Percentiles rank a stretch among this genome's conserved stretches.
phyloP scores from a whole-genome alignment of 2,329 filamentous ascomycete species.

The Fusarium devonianum region DNA sequence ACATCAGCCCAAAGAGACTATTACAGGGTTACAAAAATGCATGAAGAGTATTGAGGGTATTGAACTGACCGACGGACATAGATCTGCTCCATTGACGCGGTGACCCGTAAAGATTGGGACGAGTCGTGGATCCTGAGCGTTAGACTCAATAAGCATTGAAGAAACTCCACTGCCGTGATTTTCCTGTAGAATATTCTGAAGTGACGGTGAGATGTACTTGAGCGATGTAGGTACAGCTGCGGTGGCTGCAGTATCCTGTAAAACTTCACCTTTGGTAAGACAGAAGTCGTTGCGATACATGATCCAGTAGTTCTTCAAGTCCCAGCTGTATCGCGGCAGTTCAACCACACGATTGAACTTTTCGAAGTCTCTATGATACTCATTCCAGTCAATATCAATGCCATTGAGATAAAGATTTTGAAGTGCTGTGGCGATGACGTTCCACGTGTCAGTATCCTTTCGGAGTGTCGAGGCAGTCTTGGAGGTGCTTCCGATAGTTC shows the following conservation, averaged over 20 bases:
- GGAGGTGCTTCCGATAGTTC: constrained; percentile 60
- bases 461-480: constrained; percentile 66
- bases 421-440: constrained; percentile 65
- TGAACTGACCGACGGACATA: constrained; percentile 46
- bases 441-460: constrained; percentile 70
- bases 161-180: constrained; percentile 10
- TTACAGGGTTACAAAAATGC: neutral
- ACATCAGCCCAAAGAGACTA: constrained; percentile 33
- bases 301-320: constrained; percentile 75
- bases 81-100: constrained; percentile 28
- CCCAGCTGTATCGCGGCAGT: constrained; percentile 74
- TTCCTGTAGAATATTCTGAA: constrained; percentile 32
- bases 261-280: constrained; percentile 66
- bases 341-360: constrained; percentile 58
- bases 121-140: constrained; percentile 24
- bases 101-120: constrained; percentile 29
- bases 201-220: constrained; percentile 31
- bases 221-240: neutral
- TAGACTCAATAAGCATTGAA: constrained; percentile 24
- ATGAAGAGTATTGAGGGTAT: neutral
- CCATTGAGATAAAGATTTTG: constrained; percentile 66
- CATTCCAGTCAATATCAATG: constrained; percentile 70
- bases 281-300: constrained; percentile 73
- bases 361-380: constrained; percentile 65
- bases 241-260: neutral